phyloP scores from a whole-genome alignment of 1,284 basidiomycete genomes.

The Cutaneotrichosporon cutaneum region DNA sequence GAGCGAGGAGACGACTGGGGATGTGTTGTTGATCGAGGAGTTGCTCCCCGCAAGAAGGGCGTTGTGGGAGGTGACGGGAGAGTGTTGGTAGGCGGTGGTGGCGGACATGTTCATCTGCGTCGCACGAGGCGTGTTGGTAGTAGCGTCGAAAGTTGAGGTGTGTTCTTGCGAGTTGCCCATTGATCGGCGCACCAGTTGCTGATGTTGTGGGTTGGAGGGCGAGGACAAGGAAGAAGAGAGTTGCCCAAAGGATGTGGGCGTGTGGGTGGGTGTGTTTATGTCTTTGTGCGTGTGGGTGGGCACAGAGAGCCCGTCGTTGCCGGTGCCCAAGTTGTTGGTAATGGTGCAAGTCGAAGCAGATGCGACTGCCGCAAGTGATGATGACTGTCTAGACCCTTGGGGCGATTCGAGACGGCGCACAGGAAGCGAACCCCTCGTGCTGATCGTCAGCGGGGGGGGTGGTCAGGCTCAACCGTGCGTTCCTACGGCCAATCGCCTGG shows the following conservation, averaged over 20 bases:
- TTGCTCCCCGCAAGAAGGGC: background rate
- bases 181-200: conserved; percentile 8
- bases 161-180: conserved; percentile 4
- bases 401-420: conserved; percentile 3
- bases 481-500: conserved; percentile 1
- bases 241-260: conserved; percentile 11
- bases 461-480: conserved; percentile 9
- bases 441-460: background rate
- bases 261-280: conserved; percentile 11
- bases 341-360: background rate
- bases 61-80: background rate
- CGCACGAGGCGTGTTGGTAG: background rate
- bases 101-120: background rate
- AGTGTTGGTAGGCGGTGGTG: background rate
- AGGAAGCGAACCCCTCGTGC: background rate
- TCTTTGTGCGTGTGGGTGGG: conserved; percentile 1
- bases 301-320: background rate
- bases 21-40: background rate
- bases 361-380: background rate
- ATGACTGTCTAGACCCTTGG: background rate
- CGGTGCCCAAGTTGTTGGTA: too few species aligned
- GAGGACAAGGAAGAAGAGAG: conserved; percentile 5
- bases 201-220: background rate
- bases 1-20: background rate
- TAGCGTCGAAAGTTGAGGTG: conserved; percentile 4